A percentile compares a stretch with the other conserved stretches of the same genome.
Evolutionary conservation across 305 asterid genomes (phyloP).

Genomic region (Fraxinus platypoda): DNA sequence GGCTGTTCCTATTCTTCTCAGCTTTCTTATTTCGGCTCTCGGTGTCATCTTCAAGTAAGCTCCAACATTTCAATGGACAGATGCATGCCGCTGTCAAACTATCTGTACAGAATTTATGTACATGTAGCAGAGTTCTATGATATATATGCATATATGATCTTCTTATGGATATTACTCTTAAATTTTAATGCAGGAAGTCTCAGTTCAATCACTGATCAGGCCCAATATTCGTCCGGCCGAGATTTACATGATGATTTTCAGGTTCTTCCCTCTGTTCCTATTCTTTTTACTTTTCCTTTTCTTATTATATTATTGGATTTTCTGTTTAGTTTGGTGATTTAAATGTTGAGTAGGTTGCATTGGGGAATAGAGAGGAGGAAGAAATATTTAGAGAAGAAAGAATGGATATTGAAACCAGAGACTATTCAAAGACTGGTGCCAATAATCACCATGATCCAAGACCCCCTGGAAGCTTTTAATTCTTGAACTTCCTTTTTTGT

Average conservation of each 20-base stretch:
- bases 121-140: background rate
- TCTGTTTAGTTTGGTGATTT: background rate
- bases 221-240: constrained; percentile 10
- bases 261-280: constrained; percentile 2
- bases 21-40: constrained; percentile 14
- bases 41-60: constrained; percentile 41
- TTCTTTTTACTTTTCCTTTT: background rate
- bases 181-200: constrained; percentile 40
- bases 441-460: constrained; percentile 52
- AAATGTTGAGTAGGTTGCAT: background rate
- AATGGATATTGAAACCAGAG: constrained; percentile 34
- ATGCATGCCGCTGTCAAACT: too few species aligned
- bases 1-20: constrained; percentile 27
- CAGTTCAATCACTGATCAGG: constrained; percentile 9
- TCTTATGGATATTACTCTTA: background rate
- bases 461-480: constrained; percentile 38
- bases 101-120: too few species aligned
- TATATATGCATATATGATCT: background rate
- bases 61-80: background rate
- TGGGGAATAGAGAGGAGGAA: background rate
- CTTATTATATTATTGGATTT: background rate
- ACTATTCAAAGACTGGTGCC: constrained; percentile 57
- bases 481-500: too few species aligned
- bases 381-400: constrained; percentile 16
- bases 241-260: constrained; percentile 22